A percentile compares a stretch with the other conserved stretches of the same genome.
These are phyloP conservation scores for Talaromyces stipitatus DNA, from an alignment of 495 filamentous ascomycete genomes.

Conservation along the genomic window DNA sequence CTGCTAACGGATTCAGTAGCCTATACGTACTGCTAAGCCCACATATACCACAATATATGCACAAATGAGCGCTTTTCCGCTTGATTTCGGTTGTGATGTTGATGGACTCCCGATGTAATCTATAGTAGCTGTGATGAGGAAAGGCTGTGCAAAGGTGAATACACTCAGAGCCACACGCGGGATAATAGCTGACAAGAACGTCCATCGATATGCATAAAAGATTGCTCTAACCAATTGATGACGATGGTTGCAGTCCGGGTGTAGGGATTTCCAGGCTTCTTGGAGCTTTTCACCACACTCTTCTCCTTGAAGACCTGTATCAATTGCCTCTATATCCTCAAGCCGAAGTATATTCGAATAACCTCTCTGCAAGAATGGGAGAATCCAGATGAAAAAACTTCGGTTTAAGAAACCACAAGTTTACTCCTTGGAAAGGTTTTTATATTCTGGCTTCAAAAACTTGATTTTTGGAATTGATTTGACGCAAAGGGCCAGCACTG, in stretches of 20 bases:
- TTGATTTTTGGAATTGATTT: slow-evolving; percentile 49
- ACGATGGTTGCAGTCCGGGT: too few species aligned
- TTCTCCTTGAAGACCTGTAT: slow-evolving; percentile 10
- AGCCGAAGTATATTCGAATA: slow-evolving; percentile 17
- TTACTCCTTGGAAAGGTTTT: slow-evolving; percentile 33
- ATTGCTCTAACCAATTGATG: slow-evolving; percentile 37
- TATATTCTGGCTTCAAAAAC: slow-evolving; percentile 31
- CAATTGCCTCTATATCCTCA: slow-evolving; percentile 20
- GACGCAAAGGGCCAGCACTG: slow-evolving; percentile 38
- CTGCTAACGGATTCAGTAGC: slow-evolving; percentile 35
- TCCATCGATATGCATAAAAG: slow-evolving; percentile 37
- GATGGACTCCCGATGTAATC: slow-evolving; percentile 35
- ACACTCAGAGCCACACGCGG: slow-evolving; percentile 47
- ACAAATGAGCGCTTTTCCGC: slow-evolving; percentile 46
- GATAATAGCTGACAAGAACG: slow-evolving; percentile 38
- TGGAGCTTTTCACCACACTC: not conserved
- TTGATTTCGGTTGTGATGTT: slow-evolving; percentile 25
- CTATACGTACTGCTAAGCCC: slow-evolving; percentile 42
- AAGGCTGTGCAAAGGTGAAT: slow-evolving; percentile 56
- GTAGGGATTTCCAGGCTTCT: not conserved
- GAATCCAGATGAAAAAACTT: slow-evolving; percentile 52
- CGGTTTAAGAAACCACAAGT: slow-evolving; percentile 44
- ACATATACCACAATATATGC: slow-evolving; percentile 41
- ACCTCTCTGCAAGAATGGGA: slow-evolving; percentile 36
- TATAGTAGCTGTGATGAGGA: slow-evolving; percentile 49